These are phyloP conservation scores for Ajuga chamaepitys DNA, from an alignment of 257 asterid genomes.

Conservation along the genomic window DNA sequence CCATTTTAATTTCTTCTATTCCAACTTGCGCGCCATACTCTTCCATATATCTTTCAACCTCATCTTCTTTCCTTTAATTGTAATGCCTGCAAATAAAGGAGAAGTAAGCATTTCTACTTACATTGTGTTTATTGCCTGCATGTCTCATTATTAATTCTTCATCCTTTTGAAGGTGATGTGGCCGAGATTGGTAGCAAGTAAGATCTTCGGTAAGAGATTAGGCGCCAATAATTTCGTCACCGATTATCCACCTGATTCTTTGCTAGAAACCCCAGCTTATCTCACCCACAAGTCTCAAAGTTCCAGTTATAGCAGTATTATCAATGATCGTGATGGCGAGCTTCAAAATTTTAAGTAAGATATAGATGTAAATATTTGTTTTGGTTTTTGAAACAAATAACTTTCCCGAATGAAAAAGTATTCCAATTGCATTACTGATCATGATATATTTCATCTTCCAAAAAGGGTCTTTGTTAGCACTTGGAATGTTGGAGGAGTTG, in stretches of 20 bases:
- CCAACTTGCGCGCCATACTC: constrained; percentile 10
- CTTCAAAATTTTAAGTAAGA: constrained; percentile 33
- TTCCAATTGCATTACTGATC: neutral
- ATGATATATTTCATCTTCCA: neutral
- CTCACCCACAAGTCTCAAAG: constrained; percentile 20
- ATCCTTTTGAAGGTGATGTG: constrained; percentile 38
- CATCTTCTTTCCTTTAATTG: neutral
- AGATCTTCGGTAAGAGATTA: constrained; percentile 37
- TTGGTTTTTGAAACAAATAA: neutral
- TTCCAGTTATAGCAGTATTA: constrained; percentile 8
- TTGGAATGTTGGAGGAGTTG: constrained; percentile 22
- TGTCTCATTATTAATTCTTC: neutral
- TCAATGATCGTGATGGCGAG: constrained; percentile 3
- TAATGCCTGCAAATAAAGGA: constrained; percentile 29
- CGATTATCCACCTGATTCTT: constrained; percentile 29
- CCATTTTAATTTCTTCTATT: constrained; percentile 1
- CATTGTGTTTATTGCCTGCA: neutral
- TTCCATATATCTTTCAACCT: neutral
- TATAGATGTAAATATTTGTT: neutral
- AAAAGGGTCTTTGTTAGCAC: constrained; percentile 20
- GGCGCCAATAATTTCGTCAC: constrained; percentile 49
- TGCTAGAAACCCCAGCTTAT: constrained; percentile 17
- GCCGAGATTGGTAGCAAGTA: constrained; percentile 61
- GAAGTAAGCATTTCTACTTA: constrained; percentile 28
- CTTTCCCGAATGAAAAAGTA: too few species aligned